Percentiles rank a stretch among this genome's conserved stretches.
Conservation (phyloP, 306 rosid genomes). For the Lathyrus aphaca region DNA sequence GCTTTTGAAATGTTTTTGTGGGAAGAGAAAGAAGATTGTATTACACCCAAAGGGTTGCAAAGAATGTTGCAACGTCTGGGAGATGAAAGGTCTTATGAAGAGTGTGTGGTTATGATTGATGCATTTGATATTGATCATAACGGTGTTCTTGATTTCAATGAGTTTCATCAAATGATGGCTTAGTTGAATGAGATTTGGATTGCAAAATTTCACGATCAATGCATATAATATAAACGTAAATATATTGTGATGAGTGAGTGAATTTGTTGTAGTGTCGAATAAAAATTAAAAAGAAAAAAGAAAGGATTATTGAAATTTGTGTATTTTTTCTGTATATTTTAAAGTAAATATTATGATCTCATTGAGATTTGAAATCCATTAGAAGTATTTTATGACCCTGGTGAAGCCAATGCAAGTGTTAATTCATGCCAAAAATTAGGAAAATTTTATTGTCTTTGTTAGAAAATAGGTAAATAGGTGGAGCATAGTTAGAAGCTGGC, state of each 20-base stretch:
- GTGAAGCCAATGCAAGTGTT: not conserved
- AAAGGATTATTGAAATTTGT: not conserved
- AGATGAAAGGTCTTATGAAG: conserved; percentile 60
- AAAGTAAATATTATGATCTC: not conserved
- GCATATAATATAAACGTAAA: conserved; percentile 4
- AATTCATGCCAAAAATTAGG: not conserved
- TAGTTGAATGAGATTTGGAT: conserved; percentile 18
- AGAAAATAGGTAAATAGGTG: not conserved
- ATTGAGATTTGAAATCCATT: not conserved
- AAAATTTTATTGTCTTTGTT: not conserved
- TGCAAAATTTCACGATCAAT: not conserved
- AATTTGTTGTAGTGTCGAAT: not conserved
- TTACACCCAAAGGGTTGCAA: conserved; percentile 71
- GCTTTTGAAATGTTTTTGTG: conserved; percentile 77
- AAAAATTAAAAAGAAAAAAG: too few species aligned
- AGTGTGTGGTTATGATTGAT: conserved; percentile 67
- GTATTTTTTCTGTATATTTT: not conserved
- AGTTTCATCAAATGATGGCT: conserved; percentile 81
- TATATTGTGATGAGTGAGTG: not conserved
- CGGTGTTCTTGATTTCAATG: conserved; percentile 71
- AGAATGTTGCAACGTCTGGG: conserved; percentile 72
- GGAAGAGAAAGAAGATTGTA: conserved; percentile 65
- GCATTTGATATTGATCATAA: conserved; percentile 68
- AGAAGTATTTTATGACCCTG: not conserved
- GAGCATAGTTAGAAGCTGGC: not conserved